phyloP scores from a whole-genome alignment of 1,284 basidiomycete genomes.

The Apiotrichum veenhuisii region DNA sequence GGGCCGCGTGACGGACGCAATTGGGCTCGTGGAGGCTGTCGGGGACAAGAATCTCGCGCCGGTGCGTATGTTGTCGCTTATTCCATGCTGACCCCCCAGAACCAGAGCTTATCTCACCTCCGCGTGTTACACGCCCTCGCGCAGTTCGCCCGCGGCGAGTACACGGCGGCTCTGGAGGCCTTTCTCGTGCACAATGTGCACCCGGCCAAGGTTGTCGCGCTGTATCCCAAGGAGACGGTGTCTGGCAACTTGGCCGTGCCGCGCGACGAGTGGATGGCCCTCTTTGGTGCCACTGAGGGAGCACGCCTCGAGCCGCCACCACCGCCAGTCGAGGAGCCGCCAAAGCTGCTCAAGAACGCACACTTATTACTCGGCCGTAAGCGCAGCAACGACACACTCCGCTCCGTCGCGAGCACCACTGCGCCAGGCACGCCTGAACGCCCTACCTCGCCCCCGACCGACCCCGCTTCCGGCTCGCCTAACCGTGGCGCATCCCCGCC shows the following conservation, averaged over 20 bases:
- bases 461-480: neutral
- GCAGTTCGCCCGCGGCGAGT: slow-evolving; percentile 58
- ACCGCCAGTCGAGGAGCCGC: neutral
- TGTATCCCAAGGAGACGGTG: slow-evolving; percentile 72
- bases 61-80: slow-evolving; percentile 46
- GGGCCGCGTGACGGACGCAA: slow-evolving; percentile 73
- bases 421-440: neutral
- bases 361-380: slow-evolving; percentile 27
- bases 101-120: slow-evolving; percentile 55
- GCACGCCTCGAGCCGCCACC: slow-evolving; percentile 39
- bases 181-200: slow-evolving; percentile 87
- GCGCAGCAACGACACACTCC: slow-evolving; percentile 38
- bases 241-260: slow-evolving; percentile 72
- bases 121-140: slow-evolving; percentile 70
- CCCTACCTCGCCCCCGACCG: neutral
- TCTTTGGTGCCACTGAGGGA: slow-evolving; percentile 72
- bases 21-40: slow-evolving; percentile 71
- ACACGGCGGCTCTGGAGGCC: slow-evolving; percentile 66
- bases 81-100: neutral
- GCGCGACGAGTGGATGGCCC: slow-evolving; percentile 67
- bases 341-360: slow-evolving; percentile 7
- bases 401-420: slow-evolving; percentile 8
- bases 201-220: slow-evolving; percentile 85
- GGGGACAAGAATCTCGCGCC: slow-evolving; percentile 63
- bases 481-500: neutral